Evolutionary conservation across 2,329 filamentous ascomycete genomes (phyloP).

Genomic region (Hymenoscyphus infarciens): DNA sequence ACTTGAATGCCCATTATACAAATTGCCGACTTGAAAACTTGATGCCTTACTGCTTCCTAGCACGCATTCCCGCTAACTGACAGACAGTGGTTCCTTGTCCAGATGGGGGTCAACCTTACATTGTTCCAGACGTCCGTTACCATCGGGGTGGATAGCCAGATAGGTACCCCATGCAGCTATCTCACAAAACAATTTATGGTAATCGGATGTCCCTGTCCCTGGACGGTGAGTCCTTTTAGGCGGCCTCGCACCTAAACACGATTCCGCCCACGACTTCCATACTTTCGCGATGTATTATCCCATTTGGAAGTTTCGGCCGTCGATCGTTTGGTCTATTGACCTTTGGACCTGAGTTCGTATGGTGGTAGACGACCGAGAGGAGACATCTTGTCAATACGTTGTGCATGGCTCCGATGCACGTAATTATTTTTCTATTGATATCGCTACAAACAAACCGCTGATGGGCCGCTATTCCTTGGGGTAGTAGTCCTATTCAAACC

Average conservation of each 20-base stretch:
- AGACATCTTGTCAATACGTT: background rate
- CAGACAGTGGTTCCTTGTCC: background rate
- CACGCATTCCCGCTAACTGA: background rate
- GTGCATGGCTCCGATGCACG: background rate
- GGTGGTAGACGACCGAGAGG: background rate
- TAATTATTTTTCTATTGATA: background rate
- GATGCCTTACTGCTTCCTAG: background rate
- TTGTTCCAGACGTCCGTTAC: background rate
- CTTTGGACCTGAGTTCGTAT: background rate
- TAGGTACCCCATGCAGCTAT: background rate
- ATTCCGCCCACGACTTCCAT: background rate
- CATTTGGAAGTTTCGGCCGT: background rate
- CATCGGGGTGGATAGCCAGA: background rate
- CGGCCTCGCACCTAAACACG: background rate
- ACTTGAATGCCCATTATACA: no score
- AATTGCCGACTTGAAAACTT: background rate
- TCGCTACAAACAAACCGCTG: background rate
- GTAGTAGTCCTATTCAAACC: background rate
- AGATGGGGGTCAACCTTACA: background rate
- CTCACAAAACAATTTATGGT: background rate
- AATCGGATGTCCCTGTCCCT: background rate
- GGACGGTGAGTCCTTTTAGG: background rate
- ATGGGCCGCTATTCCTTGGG: background rate
- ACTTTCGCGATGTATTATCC: background rate
- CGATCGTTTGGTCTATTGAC: background rate